Conservation (phyloP, 345 rosid species). For the Pistacia integerrima region DNA sequence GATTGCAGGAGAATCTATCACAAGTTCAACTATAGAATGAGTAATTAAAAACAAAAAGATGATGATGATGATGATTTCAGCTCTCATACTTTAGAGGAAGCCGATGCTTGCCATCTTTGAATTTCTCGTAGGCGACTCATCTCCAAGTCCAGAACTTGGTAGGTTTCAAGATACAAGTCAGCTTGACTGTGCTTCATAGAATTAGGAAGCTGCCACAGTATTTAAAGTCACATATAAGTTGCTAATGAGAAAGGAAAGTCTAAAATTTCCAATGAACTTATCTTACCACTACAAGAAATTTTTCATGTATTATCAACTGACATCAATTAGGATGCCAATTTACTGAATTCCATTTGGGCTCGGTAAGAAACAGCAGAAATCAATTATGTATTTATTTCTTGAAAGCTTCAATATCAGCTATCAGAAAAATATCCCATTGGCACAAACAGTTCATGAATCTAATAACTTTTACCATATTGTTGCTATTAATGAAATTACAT, state of each 20-base stretch:
- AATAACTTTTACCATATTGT: neutral
- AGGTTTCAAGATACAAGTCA: constrained; percentile 91
- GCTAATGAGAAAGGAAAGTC: neutral
- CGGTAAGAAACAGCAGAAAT: constrained; percentile 5
- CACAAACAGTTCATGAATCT: neutral
- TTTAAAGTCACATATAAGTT: constrained; percentile 6
- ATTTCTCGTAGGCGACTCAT: constrained; percentile 98
- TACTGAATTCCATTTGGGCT: neutral
- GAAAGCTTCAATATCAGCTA: neutral
- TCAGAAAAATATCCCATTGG: neutral
- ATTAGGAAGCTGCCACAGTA: constrained; percentile 78
- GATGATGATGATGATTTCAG: neutral
- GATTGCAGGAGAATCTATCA: neutral
- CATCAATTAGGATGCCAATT: neutral
- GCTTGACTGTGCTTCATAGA: constrained; percentile 99
- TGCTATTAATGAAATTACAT: neutral
- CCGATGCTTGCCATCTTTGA: constrained; percentile 95
- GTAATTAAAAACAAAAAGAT: constrained; percentile 9
- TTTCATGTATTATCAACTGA: neutral
- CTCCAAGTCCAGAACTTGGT: constrained; percentile 99
- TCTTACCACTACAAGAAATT: constrained; percentile 4
- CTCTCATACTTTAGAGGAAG: constrained; percentile 77
- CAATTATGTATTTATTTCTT: neutral
- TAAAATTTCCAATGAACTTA: neutral
- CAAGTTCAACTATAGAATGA: constrained; percentile 3